These are phyloP conservation scores for Starmerella cellae DNA, from an alignment of 805 yeast species.

Conservation along the genomic window DNA sequence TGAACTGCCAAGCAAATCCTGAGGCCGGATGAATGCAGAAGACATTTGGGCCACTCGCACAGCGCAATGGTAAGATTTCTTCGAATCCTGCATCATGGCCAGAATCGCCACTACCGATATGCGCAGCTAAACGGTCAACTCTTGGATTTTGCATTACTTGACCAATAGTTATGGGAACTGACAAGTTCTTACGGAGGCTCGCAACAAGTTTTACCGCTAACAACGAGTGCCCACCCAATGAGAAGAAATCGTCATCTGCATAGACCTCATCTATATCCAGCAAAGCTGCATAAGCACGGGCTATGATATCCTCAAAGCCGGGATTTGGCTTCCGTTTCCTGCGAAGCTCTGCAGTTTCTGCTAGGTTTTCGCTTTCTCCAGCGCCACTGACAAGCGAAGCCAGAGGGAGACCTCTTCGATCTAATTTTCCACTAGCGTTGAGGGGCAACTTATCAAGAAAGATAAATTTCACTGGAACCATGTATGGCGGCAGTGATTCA, in stretches of 20 bases:
- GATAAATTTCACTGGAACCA: slow-evolving; percentile 80
- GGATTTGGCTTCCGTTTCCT: neutral
- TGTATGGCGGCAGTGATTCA: slow-evolving; percentile 50
- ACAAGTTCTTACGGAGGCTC: slow-evolving; percentile 1
- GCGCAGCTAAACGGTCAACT: slow-evolving; percentile 7
- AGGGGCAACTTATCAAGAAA: slow-evolving; percentile 75
- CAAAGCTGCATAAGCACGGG: slow-evolving; percentile 4
- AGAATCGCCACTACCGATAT: neutral
- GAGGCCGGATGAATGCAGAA: slow-evolving; percentile 15
- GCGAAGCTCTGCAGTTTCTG: neutral
- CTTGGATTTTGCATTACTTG: slow-evolving; percentile 13
- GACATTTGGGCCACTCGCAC: neutral
- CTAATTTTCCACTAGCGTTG: slow-evolving; percentile 94
- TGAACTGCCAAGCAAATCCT: slow-evolving; percentile 16
- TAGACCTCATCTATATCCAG: slow-evolving; percentile 1
- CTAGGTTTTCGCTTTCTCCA: neutral
- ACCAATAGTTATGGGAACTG: slow-evolving; percentile 13
- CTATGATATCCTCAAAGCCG: slow-evolving; percentile 6
- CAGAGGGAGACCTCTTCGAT: slow-evolving; percentile 63
- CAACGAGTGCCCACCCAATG: slow-evolving; percentile 93
- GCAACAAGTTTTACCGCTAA: slow-evolving; percentile 38
- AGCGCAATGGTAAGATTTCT: slow-evolving; percentile 1
- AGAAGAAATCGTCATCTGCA: slow-evolving; percentile 69
- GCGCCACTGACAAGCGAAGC: neutral
- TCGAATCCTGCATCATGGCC: slow-evolving; percentile 14